Base-by-base conservation (phyloP, 2,329 filamentous ascomycete genomes). In the Clonostachys chloroleuca region DNA sequence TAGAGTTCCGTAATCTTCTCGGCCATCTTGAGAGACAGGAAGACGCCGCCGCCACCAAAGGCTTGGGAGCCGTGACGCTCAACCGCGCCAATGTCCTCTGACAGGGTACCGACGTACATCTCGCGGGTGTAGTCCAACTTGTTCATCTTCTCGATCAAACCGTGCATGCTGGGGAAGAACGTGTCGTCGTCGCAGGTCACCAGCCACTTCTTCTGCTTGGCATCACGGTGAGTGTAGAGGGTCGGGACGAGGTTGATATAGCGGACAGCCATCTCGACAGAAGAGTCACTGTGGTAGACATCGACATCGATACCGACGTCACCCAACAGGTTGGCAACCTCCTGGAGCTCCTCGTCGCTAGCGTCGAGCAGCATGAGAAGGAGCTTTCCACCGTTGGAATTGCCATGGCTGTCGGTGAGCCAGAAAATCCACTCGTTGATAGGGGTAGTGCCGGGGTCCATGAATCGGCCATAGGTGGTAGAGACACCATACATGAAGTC, bases 121-220 rank as follows among this genome's bases (percentile, higher is more conserved):
- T 75, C 69, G 42, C 71, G 63, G 2, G 62, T 68, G 49, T 77
- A 64, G 53, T 84, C 77, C 55, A 75, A 80, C 5, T 68, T 61
- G n/a, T 62, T 64, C 40, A 84, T 68, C 43, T 69, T 74, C 36
- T 77, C 66, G 4, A 75, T 66, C 12, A 85, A 63, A 12, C 64
- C 71, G 46, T 80, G 67, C 60, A 83, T 80, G 48, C 74, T 81
- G 6, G 77, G 73, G 67, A 84, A 84, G 58, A 83, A 84, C 4
- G 81, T 85, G 52, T 85, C 81, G 53, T 85, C 81, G 53, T 85
- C 81, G 57, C 81, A 83, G 13, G 78, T 72, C 13, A 81, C 79
- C 2, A 80, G 69, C 81, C 81, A 85, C 53, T 78, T 80, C 61
- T 74, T 78, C 33, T 59, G 59, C 20, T 56, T 59, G 42, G 74